phyloP scores from a whole-genome alignment of 768 basidiomycete genomes.

The Suillus variegatus region DNA sequence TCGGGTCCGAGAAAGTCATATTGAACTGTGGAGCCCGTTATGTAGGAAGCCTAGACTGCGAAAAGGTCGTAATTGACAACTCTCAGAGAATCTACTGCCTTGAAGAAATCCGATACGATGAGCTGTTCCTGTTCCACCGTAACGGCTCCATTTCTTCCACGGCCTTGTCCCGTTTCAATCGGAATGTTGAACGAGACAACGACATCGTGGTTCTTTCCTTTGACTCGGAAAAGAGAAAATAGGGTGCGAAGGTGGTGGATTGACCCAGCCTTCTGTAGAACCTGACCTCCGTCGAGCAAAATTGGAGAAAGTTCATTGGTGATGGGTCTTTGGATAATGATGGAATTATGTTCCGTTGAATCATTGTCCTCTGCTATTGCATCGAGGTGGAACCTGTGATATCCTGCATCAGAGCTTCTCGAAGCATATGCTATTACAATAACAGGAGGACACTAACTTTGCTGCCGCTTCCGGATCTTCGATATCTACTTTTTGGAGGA shows the following conservation, averaged over 20 bases:
- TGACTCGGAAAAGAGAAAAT: slow-evolving; percentile 80
- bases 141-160: slow-evolving; percentile 34
- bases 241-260: slow-evolving; percentile 32
- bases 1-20: not conserved
- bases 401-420: slow-evolving; percentile 6
- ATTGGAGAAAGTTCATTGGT: slow-evolving; percentile 56
- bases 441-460: slow-evolving; percentile 45
- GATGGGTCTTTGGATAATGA: slow-evolving; percentile 26
- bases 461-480: slow-evolving; percentile 55
- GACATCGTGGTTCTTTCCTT: slow-evolving; percentile 72
- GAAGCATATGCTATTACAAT: not conserved
- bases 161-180: slow-evolving; percentile 43
- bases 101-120: slow-evolving; percentile 49
- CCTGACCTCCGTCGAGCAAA: slow-evolving; percentile 68
- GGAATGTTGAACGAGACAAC: slow-evolving; percentile 88
- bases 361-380: slow-evolving; percentile 91
- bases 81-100: slow-evolving; percentile 56
- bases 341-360: slow-evolving; percentile 39
- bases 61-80: slow-evolving; percentile 76
- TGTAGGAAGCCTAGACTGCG: slow-evolving; percentile 25
- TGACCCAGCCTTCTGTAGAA: slow-evolving; percentile 74
- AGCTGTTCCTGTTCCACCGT: slow-evolving; percentile 33
- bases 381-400: slow-evolving; percentile 84
- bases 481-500: slow-evolving; percentile 72
- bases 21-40: not conserved